Evolutionary conservation across 2,329 filamentous ascomycete genomes (phyloP), one percentile per base, ranked within the genome.

Genomic region (Fusarium musae): DNA sequence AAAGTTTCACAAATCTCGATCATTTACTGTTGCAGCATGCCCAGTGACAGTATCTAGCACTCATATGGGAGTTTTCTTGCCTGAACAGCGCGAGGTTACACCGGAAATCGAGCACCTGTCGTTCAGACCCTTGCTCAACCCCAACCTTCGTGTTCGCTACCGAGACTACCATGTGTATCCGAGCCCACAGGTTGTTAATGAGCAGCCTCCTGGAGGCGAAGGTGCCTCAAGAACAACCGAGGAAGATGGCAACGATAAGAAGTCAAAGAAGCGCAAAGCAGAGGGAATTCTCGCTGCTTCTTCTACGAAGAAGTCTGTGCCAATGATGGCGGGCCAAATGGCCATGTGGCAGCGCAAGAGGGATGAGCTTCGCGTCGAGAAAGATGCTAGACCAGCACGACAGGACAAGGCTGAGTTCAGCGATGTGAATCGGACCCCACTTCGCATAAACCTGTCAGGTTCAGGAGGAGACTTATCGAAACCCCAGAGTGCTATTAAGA

Each of bases 31-130:
- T 69, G 91, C 91, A 1, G 93, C 92, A 6, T 92, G 90, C 73
- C 89, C 91, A 1, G 92, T 94, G 21, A 86, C 89, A 16, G 87
- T 94, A 30, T 92, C 89, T 47, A 94, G 93, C 74, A 95, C 95
- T 43, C 93, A 96, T 73, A 90, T 93, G n/a, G 93, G 93, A 9
- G 93, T 96, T 6, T 96, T 97, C 77, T 89, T 95, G 17, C 93
- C 93, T 1, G 91, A 93, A 47, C 86, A 92, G 54, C 88, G 91
- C 57, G 86, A 87, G 12, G 65, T 84, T 3, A 85, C 86, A 9
- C 84, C 87, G 1, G 87, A 87, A 23, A 88, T 86, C n/a, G 87
- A 89, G 19, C 85, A 83, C 50, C 91, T 91, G 79, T 92, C 91
- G 0, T 95, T 96, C 77, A 86, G 87, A 37, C 92, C 93, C 4